These are phyloP conservation scores for Yamadazyma scolyti DNA, from an alignment of 805 yeast genomes.

Conservation along the genomic window DNA sequence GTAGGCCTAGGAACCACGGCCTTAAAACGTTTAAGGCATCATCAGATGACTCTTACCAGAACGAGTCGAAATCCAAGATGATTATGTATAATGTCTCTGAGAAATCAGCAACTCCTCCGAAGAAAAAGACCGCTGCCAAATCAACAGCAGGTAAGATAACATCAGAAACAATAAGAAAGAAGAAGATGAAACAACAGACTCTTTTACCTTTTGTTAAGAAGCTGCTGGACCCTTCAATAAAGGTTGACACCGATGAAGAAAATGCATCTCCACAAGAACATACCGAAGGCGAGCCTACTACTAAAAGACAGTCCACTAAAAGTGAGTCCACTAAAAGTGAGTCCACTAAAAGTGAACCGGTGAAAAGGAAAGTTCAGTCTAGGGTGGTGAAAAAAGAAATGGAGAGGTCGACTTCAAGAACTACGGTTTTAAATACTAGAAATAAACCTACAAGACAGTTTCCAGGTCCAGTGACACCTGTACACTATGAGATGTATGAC, in stretches of 20 bases:
- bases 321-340: background rate
- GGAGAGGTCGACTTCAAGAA: conserved; percentile 18
- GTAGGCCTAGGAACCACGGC: conserved; percentile 31
- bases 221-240: no score
- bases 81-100: no score
- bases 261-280: no score
- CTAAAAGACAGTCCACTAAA: background rate
- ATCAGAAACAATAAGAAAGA: conserved; percentile 16
- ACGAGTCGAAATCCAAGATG: conserved; percentile 27
- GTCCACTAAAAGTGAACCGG: background rate
- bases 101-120: no score
- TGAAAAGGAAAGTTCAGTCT: background rate
- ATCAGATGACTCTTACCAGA: conserved; percentile 15
- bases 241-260: no score
- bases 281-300: no score
- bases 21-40: conserved; percentile 12
- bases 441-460: conserved; percentile 28
- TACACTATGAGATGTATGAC: conserved; percentile 35
- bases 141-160: conserved; percentile 28
- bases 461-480: conserved; percentile 38
- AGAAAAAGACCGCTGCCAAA: no score
- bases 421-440: conserved; percentile 28
- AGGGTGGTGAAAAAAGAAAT: background rate
- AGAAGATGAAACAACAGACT: conserved; percentile 19
- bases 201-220: conserved; percentile 12